Base-by-base conservation (phyloP, 495 filamentous ascomycete species). In the Aspergillus bridgeri region DNA sequence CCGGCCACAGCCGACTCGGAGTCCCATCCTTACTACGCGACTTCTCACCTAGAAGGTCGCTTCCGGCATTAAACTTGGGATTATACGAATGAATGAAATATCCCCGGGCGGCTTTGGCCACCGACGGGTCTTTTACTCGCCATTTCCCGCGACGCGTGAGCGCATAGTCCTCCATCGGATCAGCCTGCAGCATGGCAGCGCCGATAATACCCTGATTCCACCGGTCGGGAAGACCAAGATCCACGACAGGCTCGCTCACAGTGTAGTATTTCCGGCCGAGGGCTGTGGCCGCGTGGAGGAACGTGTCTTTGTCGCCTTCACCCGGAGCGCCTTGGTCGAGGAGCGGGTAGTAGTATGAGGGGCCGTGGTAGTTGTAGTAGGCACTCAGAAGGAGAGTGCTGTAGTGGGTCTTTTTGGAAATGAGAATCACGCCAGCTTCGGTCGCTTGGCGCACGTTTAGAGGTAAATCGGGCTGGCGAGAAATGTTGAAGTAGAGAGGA, bases 221-320 rank as follows among this genome's bases (percentile, higher is more conserved):
- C 6, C 53, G 54, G 0, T 51, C 58, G n/a, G 55, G 18, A 27
- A 56, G 47, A 0, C 63, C 60, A 0, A 65, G 17, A 25, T 62
- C 63, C 5, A 58, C 48, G 58, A 78, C 64, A 47, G 20, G n/a
- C 11, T 64, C 63, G 15, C 62, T 69, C 25, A 84, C 75, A 17
- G 70, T 56, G 54, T 77, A 79, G 58, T 72, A 78, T 1, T 70
- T 63, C 27, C 58, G 25, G 44, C 71, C 63, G 13, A 82, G 60
- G 9, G 71, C 75, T 1, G 73, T 57, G 7, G 81, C 82, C 0
- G 80, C 81, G 2, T 75, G 62, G 6, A 80, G 60, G 49, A 84
- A 84, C 8, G 78, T 83, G 51, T 85, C 82, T 61, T 84, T 85
- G 64, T 85, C 83, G 5, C 82, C 81, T 51, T 79, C 65, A 1